Base-by-base conservation (phyloP, 192 early-diverging fungal genomes). In the Backusella australiensis region DNA sequence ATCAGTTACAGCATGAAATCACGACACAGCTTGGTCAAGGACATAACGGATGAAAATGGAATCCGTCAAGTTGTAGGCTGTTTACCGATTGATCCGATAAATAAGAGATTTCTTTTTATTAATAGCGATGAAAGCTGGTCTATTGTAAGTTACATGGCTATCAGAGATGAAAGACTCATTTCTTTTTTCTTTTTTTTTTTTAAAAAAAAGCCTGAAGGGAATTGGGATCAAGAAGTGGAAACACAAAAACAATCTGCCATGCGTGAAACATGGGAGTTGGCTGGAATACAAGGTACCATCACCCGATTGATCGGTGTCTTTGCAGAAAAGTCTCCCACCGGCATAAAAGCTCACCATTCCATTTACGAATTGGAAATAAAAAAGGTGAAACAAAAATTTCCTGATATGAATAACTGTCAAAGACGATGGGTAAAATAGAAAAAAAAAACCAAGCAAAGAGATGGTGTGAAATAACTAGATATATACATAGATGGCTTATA, bases 1-100 rank as follows among this genome's bases (percentile, higher is more conserved):
- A 63, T 63, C 26, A 63, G 15, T 26, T 78, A 81, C 69, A 71
- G 67, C 2, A 75, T 72, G 23, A 67, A 52, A 74, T 72, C 80
- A 17, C 53, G 80, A 42, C 69, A 78, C 34, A 73, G 80, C 23
- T 42, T 67, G 15, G 38, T 34, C 21, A 49, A 77, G 26, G 73
- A 77, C 44, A 69, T 67, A 19, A 63, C 8, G 23, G 56, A 63
- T 29, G 56, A 63, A 63, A 63, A 12, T 63, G 56, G 56, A 63
- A 72, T 49, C 17, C 70, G 26, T 9, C 39, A 72, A 29, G 23
- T 49, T 34, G 70, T 72, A 1, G 70, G 42, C 9, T 72, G 70
- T 32, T 46, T 72, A 46, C 39, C 17, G 39, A 52, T 72, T 23
- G 41, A 72, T 14, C 42, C 70, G 29, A 19, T 26, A 34, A 72